These are phyloP conservation scores for Neoboletus magnificus DNA, from an alignment of 768 basidiomycete genomes.

Conservation along the genomic window DNA sequence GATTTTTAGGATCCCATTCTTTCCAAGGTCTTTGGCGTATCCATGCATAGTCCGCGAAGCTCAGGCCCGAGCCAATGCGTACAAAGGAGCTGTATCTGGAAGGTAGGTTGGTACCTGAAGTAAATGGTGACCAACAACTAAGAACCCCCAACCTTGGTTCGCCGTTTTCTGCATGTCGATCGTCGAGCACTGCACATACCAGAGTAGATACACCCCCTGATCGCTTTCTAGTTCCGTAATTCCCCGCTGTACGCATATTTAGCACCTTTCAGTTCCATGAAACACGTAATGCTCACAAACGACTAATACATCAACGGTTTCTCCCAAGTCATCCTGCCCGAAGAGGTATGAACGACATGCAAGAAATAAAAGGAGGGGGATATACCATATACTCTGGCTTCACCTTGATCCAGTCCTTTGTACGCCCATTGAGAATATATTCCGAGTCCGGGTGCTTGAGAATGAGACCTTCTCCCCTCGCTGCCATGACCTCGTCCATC, in stretches of 20 bases:
- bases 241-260: conserved; percentile 54
- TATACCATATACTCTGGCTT: conserved; percentile 85
- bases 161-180: conserved; percentile 51
- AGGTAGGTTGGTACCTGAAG: background rate
- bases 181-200: conserved; percentile 85
- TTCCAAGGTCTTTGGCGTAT: conserved; percentile 83
- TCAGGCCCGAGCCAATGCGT: conserved; percentile 87
- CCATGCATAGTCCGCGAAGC: conserved; percentile 84
- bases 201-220: conserved; percentile 88
- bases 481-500: conserved; percentile 82
- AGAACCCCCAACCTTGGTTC: conserved; percentile 54
- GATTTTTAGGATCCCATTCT: conserved; percentile 65
- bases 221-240: conserved; percentile 84
- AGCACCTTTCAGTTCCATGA: background rate
- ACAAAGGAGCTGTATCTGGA: conserved; percentile 81
- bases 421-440: conserved; percentile 85
- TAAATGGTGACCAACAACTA: background rate
- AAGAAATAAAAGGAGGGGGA: background rate
- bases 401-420: conserved; percentile 93
- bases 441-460: conserved; percentile 80
- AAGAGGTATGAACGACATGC: background rate
- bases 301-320: conserved; percentile 89
- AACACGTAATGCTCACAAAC: conserved; percentile 53
- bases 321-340: conserved; percentile 80
- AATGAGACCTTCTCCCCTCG: conserved; percentile 89